Conservation (phyloP, 768 basidiomycete species). For the Rhizopogon vinicolor region DNA sequence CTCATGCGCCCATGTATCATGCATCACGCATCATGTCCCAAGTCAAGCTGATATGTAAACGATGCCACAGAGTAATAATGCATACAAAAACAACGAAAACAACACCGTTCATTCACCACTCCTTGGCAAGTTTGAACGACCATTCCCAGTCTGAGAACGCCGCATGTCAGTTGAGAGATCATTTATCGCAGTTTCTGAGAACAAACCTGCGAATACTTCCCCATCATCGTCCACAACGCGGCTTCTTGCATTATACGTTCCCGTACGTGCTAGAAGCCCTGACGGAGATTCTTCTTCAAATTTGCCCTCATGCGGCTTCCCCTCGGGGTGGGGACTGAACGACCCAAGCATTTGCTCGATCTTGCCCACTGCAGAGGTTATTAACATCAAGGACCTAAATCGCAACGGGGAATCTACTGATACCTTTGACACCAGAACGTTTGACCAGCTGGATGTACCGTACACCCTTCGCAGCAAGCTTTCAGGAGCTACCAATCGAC, state of each 20-base stretch:
- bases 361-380: conserved; percentile 67
- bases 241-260: conserved; percentile 73
- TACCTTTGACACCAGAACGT: conserved; percentile 70
- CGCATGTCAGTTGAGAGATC: conserved; percentile 6
- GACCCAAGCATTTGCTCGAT: conserved; percentile 94
- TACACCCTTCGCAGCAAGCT: conserved; percentile 51
- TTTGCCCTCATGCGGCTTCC: conserved; percentile 66
- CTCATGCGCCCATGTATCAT: no score
- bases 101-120: conserved; percentile 55
- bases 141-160: conserved; percentile 42
- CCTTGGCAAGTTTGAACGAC: conserved; percentile 89
- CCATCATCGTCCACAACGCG: conserved; percentile 88
- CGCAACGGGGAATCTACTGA: conserved; percentile 1
- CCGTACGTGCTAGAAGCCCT: conserved; percentile 80
- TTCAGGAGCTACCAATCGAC: neutral
- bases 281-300: conserved; percentile 73
- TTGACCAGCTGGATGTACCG: conserved; percentile 91
- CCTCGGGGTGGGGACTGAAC: conserved; percentile 70
- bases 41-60: conserved; percentile 18
- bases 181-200: neutral
- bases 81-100: conserved; percentile 7
- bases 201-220: conserved; percentile 70
- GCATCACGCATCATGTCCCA: no score
- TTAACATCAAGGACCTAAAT: conserved; percentile 1
- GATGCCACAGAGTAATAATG: conserved; percentile 22